A percentile compares a stretch with the other conserved stretches of the same genome.
phyloP scores from a whole-genome alignment of 768 basidiomycete genomes.

The Hebeloma cylindrosporum region DNA sequence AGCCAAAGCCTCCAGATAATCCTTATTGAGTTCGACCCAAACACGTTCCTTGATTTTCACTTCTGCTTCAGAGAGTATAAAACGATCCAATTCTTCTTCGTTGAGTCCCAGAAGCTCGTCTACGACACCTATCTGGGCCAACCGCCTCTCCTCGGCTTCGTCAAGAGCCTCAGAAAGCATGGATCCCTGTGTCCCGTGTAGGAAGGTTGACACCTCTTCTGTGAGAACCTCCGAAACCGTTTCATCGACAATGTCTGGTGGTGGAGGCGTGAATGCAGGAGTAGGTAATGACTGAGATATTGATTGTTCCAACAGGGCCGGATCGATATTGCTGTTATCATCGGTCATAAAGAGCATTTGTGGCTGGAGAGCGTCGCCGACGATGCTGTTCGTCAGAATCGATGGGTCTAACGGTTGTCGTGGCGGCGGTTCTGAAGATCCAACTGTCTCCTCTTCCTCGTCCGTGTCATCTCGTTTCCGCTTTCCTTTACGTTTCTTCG shows the following conservation, averaged over 20 bases:
- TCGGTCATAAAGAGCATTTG: constrained; percentile 46
- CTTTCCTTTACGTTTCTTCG: constrained; percentile 35
- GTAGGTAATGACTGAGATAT: constrained; percentile 13
- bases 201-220: constrained; percentile 67
- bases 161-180: constrained; percentile 61
- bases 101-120: constrained; percentile 80
- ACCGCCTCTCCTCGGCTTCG: constrained; percentile 63
- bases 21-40: constrained; percentile 92
- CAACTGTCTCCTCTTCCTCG: constrained; percentile 25
- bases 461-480: constrained; percentile 30
- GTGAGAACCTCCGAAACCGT: constrained; percentile 61
- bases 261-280: constrained; percentile 25
- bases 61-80: constrained; percentile 78
- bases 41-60: constrained; percentile 85
- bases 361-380: constrained; percentile 50
- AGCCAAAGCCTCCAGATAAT: constrained; percentile 86
- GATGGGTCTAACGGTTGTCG: constrained; percentile 51
- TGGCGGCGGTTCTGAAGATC: constrained; percentile 19
- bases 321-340: constrained; percentile 58
- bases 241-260: constrained; percentile 50
- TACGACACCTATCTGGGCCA: constrained; percentile 48
- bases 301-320: constrained; percentile 41
- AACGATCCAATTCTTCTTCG: constrained; percentile 84
- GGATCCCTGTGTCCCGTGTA: constrained; percentile 62
- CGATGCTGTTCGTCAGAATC: constrained; percentile 66